phyloP scores from a whole-genome alignment of 768 basidiomycete species.

The Leccinum variicolor region DNA sequence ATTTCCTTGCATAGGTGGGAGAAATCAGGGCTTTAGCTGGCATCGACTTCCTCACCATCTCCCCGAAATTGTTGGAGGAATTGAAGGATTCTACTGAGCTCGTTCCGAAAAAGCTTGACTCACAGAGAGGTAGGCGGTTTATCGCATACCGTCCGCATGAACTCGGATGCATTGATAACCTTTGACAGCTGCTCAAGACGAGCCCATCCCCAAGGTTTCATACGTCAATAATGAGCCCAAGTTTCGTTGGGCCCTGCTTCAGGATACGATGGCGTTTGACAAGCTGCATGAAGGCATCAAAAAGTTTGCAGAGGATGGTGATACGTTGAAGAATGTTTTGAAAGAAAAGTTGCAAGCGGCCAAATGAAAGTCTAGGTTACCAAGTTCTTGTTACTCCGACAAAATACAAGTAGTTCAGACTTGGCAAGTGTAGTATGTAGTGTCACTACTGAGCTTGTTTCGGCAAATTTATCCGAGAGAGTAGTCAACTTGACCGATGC shows the following conservation, averaged over 20 bases:
- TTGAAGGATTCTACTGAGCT: conserved; percentile 68
- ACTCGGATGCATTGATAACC: background rate
- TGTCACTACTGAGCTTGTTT: background rate
- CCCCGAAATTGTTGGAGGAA: conserved; percentile 84
- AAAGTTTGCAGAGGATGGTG: conserved; percentile 94
- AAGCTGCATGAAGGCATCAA: conserved; percentile 96
- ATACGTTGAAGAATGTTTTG: conserved; percentile 77
- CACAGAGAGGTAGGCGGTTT: conserved; percentile 47
- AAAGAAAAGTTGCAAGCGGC: conserved; percentile 50
- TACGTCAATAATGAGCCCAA: conserved; percentile 88
- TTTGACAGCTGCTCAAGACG: conserved; percentile 53
- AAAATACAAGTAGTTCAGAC: background rate
- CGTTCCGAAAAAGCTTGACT: conserved; percentile 82
- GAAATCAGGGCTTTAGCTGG: conserved; percentile 95
- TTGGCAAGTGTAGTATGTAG: too few species aligned
- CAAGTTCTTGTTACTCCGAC: background rate
- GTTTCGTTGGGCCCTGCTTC: conserved; percentile 88
- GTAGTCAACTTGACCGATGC: background rate
- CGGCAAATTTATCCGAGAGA: background rate
- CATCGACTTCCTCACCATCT: conserved; percentile 94
- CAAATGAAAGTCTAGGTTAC: background rate
- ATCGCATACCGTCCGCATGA: background rate
- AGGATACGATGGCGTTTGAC: conserved; percentile 93
- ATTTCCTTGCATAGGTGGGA: conserved; percentile 47
- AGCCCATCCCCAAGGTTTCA: conserved; percentile 72